These are phyloP conservation scores for Zygosaccharomyces pseudobailii DNA, from an alignment of 1,139 yeast species.

Conservation along the genomic window DNA sequence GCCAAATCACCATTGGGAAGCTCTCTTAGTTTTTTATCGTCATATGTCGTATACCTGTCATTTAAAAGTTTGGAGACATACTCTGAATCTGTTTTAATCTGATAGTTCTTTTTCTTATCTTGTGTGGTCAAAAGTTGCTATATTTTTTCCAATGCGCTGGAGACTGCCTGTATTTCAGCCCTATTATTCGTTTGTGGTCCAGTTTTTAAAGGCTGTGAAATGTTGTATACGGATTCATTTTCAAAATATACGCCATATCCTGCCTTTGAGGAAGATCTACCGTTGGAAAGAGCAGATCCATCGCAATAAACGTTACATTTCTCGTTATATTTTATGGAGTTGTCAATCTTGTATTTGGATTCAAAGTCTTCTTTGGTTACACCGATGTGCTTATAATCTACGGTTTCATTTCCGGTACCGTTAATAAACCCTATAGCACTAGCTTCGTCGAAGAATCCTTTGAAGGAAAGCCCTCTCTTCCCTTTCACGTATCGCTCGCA, in stretches of 20 bases:
- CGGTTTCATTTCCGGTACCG: constrained; percentile 14
- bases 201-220: constrained; percentile 44
- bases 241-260: constrained; percentile 80
- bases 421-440: constrained; percentile 39
- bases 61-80: constrained; percentile 48
- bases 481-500: constrained; percentile 45
- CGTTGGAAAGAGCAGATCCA: constrained; percentile 63
- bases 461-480: constrained; percentile 42
- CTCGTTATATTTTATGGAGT: constrained; percentile 5
- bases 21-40: constrained; percentile 27
- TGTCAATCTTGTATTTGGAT: constrained; percentile 6
- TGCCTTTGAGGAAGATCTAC: constrained; percentile 42
- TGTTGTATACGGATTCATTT: constrained; percentile 47
- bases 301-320: constrained; percentile 50
- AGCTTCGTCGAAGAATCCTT: constrained; percentile 39
- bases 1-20: constrained; percentile 30
- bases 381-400: constrained; percentile 25
- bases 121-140: constrained; percentile 33
- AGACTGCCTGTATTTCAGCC: constrained; percentile 71
- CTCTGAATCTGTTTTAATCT: constrained; percentile 53
- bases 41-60: constrained; percentile 45
- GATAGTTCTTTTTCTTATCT: constrained; percentile 34
- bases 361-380: constrained; percentile 13
- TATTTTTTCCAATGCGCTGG: constrained; percentile 47
- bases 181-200: constrained; percentile 68